Evolutionary conservation across 208 protist genomes (phyloP).

Genomic region (Wallacemonas collosoma): DNA sequence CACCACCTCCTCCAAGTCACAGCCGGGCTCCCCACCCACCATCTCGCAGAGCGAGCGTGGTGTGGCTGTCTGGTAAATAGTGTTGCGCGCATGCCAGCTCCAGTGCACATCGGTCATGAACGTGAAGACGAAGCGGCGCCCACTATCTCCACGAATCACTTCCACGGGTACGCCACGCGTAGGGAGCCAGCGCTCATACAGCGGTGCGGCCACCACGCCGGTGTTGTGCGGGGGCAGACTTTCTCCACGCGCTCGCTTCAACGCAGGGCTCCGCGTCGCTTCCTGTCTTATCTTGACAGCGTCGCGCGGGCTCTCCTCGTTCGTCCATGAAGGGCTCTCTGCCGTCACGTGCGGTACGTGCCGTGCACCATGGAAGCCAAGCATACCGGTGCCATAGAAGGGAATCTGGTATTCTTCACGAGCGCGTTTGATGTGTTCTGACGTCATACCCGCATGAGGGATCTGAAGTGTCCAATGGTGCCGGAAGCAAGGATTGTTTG

Average conservation of each 20-base stretch:
- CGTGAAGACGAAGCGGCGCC: conserved; percentile 17
- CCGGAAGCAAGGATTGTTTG: too few relatives aligned
- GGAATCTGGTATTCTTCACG: conserved; percentile 33
- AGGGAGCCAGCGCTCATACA: conserved; percentile 27
- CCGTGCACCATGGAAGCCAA: not conserved
- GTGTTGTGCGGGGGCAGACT: not conserved
- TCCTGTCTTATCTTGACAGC: not conserved
- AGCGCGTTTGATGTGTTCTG: conserved; percentile 27
- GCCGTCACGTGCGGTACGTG: not conserved
- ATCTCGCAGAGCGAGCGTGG: not conserved
- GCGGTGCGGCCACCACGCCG: not conserved
- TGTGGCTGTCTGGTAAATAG: conserved; percentile 12
- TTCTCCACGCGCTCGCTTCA: conserved; percentile 6
- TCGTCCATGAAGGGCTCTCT: not conserved
- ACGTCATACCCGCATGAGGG: not conserved
- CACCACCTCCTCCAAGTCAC: conserved; percentile 31
- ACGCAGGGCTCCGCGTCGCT: conserved; percentile 3
- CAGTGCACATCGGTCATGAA: conserved; percentile 20
- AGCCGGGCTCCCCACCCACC: conserved; percentile 21
- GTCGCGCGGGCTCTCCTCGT: conserved; percentile 1
- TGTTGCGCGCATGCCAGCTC: conserved; percentile 26
- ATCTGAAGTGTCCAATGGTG: not conserved
- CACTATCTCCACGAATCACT: conserved; percentile 27
- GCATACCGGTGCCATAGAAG: not conserved
- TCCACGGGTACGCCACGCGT: conserved; percentile 24